Base-by-base conservation (phyloP, 345 rosid genomes). In the Arabidopsis arenosa region DNA sequence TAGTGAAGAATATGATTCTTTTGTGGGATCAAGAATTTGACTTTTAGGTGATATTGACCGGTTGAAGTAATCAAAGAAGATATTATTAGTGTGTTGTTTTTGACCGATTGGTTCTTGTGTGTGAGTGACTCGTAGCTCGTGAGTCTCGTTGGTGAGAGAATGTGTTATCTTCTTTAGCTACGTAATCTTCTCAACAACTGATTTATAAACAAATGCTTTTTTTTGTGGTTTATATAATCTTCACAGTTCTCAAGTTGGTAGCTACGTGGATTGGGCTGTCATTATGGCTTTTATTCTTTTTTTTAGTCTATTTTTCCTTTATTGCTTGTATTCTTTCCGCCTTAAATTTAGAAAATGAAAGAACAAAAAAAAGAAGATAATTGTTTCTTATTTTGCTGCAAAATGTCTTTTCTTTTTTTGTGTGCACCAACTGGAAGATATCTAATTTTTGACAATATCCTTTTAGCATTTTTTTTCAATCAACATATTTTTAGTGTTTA, bases 41-140 rank as follows among this genome's bases (percentile, higher is more conserved):
- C 80, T 56, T 77, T 63, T 47, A 63, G 72, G 17, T 70, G 76
- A 70, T 15, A 28, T 9, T 28, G 79, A 67, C 49, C 8, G 57
- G 2, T 75, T 8, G 63, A 17, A 40, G 44, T 17, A 53, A 53
- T 53, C 44, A 62, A 74, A 62, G 4, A 28, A 60, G 43, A 69
- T 61, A 60, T 70, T 53, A 41, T 76, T 53, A 6, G 44, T 33
- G 55, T 32, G 54, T 12, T 60, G 61, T 37, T 12, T 66, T 49
- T 67, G 79, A 66, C 68, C 17, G 54, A 36, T 58, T 12, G 73
- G 67, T 2, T 66, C 52, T 52, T 67, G 67, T 45, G 67, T 45
- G 33, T 23, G 59, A 47, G 52, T 64, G 77, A 62, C 43, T 73
- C 9, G 39, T 74, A 75, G 79, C 28, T 75, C 68, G 74, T 39